A percentile compares a stretch with the other conserved stretches of the same genome.
Evolutionary conservation across 768 basidiomycete genomes (phyloP).

Genomic region (Mycena vitilis): DNA sequence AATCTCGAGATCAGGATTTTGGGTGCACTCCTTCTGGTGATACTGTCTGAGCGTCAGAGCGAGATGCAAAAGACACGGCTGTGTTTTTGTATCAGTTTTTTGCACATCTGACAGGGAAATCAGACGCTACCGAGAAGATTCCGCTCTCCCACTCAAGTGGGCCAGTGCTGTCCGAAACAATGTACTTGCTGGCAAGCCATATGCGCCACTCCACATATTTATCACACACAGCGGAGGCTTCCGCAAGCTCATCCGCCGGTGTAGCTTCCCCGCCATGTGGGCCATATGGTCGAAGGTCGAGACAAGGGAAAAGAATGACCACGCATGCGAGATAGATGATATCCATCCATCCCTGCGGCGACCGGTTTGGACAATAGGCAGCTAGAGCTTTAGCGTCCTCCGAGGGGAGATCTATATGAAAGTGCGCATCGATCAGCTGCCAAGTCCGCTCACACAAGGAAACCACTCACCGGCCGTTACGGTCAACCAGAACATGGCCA

Average conservation of each 20-base stretch:
- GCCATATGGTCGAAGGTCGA: not conserved
- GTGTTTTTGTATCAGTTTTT: not conserved
- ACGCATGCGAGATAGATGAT: slow-evolving; percentile 13
- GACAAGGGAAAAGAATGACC: not conserved
- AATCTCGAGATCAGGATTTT: not conserved
- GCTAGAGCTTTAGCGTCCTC: not conserved
- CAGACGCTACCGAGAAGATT: not conserved
- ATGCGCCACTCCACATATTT: not conserved
- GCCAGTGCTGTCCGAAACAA: too few species aligned
- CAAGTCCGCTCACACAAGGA: not conserved
- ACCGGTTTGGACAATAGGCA: slow-evolving; percentile 9
- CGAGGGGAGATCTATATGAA: not conserved
- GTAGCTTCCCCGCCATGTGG: not conserved
- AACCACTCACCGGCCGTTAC: not conserved
- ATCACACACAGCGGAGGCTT: not conserved
- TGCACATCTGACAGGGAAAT: too few species aligned
- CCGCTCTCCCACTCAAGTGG: not conserved
- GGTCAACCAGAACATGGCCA: slow-evolving; percentile 9
- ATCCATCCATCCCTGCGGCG: slow-evolving; percentile 8
- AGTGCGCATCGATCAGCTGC: not conserved
- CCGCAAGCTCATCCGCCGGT: not conserved
- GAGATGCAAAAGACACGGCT: slow-evolving; percentile 1
- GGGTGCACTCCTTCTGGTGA: not conserved
- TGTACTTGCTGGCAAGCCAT: not conserved
- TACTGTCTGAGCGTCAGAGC: not conserved